Base-by-base conservation (phyloP, 306 rosid species). In the Rosa lucieae region DNA sequence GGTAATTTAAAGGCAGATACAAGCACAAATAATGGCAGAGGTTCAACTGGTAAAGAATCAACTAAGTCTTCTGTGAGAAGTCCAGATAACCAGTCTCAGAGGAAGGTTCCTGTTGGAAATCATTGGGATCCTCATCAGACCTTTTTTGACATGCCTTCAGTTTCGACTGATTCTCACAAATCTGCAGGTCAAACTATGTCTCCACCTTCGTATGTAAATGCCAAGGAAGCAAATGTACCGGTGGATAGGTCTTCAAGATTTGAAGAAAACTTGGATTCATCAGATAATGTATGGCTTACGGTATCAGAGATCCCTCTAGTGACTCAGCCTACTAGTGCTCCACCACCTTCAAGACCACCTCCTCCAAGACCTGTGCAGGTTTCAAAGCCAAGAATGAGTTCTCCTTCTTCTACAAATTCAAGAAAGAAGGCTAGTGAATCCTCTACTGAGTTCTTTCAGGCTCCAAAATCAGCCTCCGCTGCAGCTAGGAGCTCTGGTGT, bases 341-440 rank as follows among this genome's bases (percentile, higher is more conserved):
- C 98, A 58, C 98, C 99, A 67, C 99, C 99, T 67, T 93, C 98
- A 81, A 90, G 99, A 79, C 98, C 99, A 72, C 99, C 98, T 61
- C 99, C 99, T 81, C 99, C 99, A 67, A 84, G 89, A 48, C 98
- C 99, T 3, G 94, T 88, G 77, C 87, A 90, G 67, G 85, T 87
- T 78, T 79, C 88, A 40, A 92, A 85, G 85, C 75, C 88, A 72
- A 89, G 89, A 80, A 51, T 82, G 74, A 87, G 86, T 73, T 83
- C 83, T 8, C 44, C 85, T 65, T 81, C 82, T 61, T 84, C 91
- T 72, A 55, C 85, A 42, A 87, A 84, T 83, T 80, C 89, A 78
- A 88, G 88, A 78, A 91, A 82, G 90, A 90, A 80, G 86, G 84
- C 85, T 75, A 85, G 80, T 59, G 97, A 92, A 5, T 79, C 65